Evolutionary conservation across 2,329 filamentous ascomycete genomes (phyloP), one percentile per base, ranked within the genome.

Genomic region (Emericellopsis atlantica): DNA sequence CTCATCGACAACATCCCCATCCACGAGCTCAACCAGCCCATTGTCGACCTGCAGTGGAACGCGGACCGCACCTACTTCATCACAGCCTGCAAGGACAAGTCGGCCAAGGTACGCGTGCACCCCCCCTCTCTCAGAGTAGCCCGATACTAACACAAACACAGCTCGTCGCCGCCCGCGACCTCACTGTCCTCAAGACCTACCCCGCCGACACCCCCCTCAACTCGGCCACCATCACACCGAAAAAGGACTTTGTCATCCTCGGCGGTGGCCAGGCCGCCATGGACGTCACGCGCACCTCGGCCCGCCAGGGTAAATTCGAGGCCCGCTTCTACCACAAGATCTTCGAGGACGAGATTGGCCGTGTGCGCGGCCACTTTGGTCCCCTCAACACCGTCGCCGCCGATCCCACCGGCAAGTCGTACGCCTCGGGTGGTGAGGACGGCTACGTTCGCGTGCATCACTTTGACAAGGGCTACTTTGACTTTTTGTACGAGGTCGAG

Each of bases 291-390:
- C 93, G 86, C 41, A 96, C 92, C 40, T 83, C 83, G 29, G 81
- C 88, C 39, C 79, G 92, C 51, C 92, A 98, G 73, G 92, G 92
- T 68, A 96, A 96, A 70, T 98, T 98, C 72, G 92, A 98, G 67
- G 92, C 92, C 36, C 81, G 92, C 50, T 98, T 98, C 76, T 98
- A 95, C 75, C 92, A 98, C 81, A 96, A 94, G 76, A 83, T 98
- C 62, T 96, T 98, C 62, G 88, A 95, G 67, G 90, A 98, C 65
- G 92, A 98, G 72, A 90, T 96, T 56, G 92, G 92, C 52, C 83
- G 92, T 72, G 92, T 98, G 49, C 79, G 88, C 59, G 92, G 92
- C 48, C 92, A 98, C 66, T 98, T 98, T 66, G 92, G 92, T 59
- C 92, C 84, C 50, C 73, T 95, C 59, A 95, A 98, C 74, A 95